Conservation (phyloP, 2,329 filamentous ascomycete species). For the Aspergillus ochraceoroseus region DNA sequence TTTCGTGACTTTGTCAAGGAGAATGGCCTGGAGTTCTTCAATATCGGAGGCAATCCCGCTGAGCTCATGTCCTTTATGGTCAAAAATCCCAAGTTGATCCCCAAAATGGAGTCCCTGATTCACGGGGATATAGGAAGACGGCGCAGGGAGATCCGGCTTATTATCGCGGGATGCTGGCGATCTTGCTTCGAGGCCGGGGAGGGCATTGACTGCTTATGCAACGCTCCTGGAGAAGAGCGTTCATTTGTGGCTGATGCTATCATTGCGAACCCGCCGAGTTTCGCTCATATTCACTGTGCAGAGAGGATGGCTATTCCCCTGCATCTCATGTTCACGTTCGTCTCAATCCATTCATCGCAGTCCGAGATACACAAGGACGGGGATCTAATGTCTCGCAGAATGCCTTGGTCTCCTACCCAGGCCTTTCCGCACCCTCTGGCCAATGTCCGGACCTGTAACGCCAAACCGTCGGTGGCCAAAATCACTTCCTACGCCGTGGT, state of each 20-base stretch:
- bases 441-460: conserved; percentile 69
- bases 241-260: conserved; percentile 80
- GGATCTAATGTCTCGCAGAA: conserved; percentile 41
- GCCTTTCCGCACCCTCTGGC: conserved; percentile 79
- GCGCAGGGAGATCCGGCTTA: conserved; percentile 67
- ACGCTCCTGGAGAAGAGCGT: conserved; percentile 40
- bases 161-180: conserved; percentile 74
- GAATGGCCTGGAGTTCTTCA: conserved; percentile 68
- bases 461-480: conserved; percentile 66
- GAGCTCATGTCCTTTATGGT: conserved; percentile 86
- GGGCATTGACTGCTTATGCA: conserved; percentile 53
- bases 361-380: background rate
- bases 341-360: conserved; percentile 21
- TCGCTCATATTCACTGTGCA: conserved; percentile 71
- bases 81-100: conserved; percentile 79
- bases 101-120: conserved; percentile 68
- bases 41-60: conserved; percentile 66
- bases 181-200: conserved; percentile 74
- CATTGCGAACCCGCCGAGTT: conserved; percentile 72
- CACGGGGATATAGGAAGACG: conserved; percentile 71
- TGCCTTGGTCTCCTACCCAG: conserved; percentile 82
- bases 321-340: conserved; percentile 79
- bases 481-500: conserved; percentile 75
- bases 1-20: conserved; percentile 66
- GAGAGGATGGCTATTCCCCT: conserved; percentile 71